Percentiles rank a stretch among this genome's conserved stretches.
Evolutionary conservation across 1,284 basidiomycete genomes (phyloP).

Genomic region (Ceratobasidium sp.): DNA sequence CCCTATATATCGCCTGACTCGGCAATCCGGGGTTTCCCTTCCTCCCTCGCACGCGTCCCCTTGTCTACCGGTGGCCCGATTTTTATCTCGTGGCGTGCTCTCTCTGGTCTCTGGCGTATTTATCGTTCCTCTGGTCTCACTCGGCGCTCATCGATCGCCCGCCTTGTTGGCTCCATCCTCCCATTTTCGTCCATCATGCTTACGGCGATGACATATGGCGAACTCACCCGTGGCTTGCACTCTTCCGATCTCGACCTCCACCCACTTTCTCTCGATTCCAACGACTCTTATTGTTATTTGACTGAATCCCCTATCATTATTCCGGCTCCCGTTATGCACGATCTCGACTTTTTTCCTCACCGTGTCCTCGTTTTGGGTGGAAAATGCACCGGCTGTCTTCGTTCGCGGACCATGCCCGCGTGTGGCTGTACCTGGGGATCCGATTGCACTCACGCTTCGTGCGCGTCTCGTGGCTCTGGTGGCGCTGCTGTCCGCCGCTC

Average conservation of each 20-base stretch:
- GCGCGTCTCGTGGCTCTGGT: background rate
- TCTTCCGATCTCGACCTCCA: background rate
- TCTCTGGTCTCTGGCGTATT: background rate
- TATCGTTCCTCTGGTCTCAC: background rate
- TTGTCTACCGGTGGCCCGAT: background rate
- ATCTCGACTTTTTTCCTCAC: conserved; percentile 20
- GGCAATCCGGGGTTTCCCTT: background rate
- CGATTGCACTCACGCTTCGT: background rate
- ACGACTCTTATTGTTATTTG: conserved; percentile 14
- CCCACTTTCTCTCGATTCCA: background rate
- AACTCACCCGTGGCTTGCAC: conserved; percentile 25
- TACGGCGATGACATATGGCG: background rate
- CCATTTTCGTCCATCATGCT: conserved; percentile 1
- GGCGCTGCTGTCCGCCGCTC: background rate
- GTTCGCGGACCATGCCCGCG: background rate
- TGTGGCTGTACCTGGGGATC: background rate
- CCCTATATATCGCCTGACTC: conserved; percentile 6
- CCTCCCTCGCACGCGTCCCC: background rate
- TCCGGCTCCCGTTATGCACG: conserved; percentile 30
- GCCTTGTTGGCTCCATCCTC: background rate
- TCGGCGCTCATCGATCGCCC: background rate
- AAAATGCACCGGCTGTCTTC: conserved; percentile 17
- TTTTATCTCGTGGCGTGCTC: background rate
- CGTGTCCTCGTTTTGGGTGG: conserved; percentile 15
- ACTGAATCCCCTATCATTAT: conserved; percentile 9